Percentiles rank a stretch among this genome's conserved stretches.
phyloP scores from a whole-genome alignment of 1,284 basidiomycete genomes.

The Trichosporon sp. region DNA sequence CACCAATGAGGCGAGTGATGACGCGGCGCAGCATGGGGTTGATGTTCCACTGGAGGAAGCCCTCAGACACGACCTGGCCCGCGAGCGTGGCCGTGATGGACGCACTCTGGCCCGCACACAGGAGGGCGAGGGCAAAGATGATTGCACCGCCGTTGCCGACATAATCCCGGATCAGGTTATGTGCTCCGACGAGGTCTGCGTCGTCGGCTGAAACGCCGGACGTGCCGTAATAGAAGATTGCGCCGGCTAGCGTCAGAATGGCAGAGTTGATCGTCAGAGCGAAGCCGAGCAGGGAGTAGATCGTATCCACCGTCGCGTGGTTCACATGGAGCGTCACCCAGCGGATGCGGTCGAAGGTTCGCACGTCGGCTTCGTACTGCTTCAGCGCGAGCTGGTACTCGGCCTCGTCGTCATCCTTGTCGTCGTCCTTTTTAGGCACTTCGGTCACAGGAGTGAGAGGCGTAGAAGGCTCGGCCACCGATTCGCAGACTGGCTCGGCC shows the following conservation, averaged over 20 bases:
- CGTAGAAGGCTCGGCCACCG: background rate
- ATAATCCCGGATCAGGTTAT: constrained; percentile 67
- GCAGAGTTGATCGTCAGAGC: constrained; percentile 85
- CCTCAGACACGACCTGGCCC: constrained; percentile 89
- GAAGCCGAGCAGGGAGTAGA: constrained; percentile 67
- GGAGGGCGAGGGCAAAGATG: constrained; percentile 80
- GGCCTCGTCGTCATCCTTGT: constrained; percentile 35
- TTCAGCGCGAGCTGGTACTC: constrained; percentile 33
- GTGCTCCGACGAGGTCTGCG: constrained; percentile 79
- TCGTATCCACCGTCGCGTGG: constrained; percentile 66
- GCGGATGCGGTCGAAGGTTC: constrained; percentile 63
- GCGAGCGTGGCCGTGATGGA: constrained; percentile 90
- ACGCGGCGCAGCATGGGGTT: constrained; percentile 79
- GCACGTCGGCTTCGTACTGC: constrained; percentile 64
- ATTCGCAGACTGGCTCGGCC: background rate
- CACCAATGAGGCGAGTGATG: constrained; percentile 78
- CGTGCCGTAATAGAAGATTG: constrained; percentile 71
- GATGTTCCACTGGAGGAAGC: constrained; percentile 87
- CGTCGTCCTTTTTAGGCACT: constrained; percentile 30
- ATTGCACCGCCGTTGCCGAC: constrained; percentile 75
- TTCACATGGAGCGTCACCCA: constrained; percentile 76
- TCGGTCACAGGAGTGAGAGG: background rate
- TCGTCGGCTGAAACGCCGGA: constrained; percentile 54
- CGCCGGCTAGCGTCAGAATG: constrained; percentile 63
- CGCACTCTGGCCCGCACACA: constrained; percentile 86